A percentile compares a stretch with the other conserved stretches of the same genome.
These are phyloP conservation scores for Candida sp. DNA, from an alignment of 1,139 yeast species.

Conservation along the genomic window DNA sequence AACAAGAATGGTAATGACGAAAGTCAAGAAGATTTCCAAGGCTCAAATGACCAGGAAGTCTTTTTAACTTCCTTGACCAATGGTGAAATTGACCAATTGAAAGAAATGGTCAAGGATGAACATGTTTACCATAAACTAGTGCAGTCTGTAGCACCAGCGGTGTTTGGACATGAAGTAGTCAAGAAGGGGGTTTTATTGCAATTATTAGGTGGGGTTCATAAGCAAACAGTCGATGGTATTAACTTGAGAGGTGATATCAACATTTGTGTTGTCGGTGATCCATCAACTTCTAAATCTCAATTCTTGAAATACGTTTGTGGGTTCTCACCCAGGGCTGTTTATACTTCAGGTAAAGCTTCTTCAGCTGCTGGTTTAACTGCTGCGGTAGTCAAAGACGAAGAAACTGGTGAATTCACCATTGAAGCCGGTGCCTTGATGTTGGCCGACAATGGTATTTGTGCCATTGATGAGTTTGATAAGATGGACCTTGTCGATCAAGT, in stretches of 20 bases:
- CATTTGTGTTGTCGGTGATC: slow-evolving; percentile 97
- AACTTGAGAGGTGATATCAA: slow-evolving; percentile 96
- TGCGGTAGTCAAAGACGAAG: slow-evolving; percentile 97
- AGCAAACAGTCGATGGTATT: slow-evolving; percentile 90
- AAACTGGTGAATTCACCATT: slow-evolving; percentile 94
- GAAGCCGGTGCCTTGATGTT: slow-evolving; percentile 99
- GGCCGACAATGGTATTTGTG: slow-evolving; percentile 98
- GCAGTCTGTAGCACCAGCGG: slow-evolving; percentile 93
- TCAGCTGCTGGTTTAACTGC: slow-evolving; percentile 99
- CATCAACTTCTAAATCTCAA: slow-evolving; percentile 97
- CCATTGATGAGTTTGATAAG: slow-evolving; percentile 97
- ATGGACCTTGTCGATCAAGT: slow-evolving; percentile 97
- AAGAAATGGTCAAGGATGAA: slow-evolving; percentile 88
- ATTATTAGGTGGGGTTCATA: slow-evolving; percentile 94
- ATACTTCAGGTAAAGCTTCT: slow-evolving; percentile 98
- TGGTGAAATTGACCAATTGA: slow-evolving; percentile 80
- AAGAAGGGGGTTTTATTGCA: slow-evolving; percentile 91
- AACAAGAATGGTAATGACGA: slow-evolving; percentile 47
- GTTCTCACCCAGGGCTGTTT: slow-evolving; percentile 91
- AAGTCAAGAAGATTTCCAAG: slow-evolving; percentile 35
- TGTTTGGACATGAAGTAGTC: slow-evolving; percentile 92
- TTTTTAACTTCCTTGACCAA: slow-evolving; percentile 78
- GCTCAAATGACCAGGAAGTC: slow-evolving; percentile 67
- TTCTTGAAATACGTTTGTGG: slow-evolving; percentile 91
- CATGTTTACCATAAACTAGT: slow-evolving; percentile 85